phyloP scores from a whole-genome alignment of 768 basidiomycete genomes.

The Tephrocybe sp. region DNA sequence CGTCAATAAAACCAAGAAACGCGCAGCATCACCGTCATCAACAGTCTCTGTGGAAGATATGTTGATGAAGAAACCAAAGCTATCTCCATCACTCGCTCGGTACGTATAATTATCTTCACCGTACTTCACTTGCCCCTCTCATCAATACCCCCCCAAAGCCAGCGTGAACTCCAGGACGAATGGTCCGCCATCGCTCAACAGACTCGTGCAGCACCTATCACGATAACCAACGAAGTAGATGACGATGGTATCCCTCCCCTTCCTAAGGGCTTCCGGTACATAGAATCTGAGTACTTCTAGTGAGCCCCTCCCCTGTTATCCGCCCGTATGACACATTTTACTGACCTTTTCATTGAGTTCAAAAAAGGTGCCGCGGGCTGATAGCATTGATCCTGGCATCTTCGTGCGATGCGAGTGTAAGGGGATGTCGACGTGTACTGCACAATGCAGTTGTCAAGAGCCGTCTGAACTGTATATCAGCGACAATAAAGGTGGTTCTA shows the following conservation, averaged over 20 bases:
- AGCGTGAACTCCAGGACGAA: conserved; percentile 26
- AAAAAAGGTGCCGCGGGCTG: conserved; percentile 10
- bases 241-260: conserved; percentile 43
- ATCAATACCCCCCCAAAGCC: conserved; percentile 13
- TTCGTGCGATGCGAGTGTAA: conserved; percentile 46
- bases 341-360: conserved; percentile 9
- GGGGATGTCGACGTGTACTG: conserved; percentile 29
- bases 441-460: conserved; percentile 47
- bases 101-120: neutral
- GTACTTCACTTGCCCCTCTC: neutral
- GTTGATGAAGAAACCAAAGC: neutral
- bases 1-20: neutral
- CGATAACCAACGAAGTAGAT: conserved; percentile 39
- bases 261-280: conserved; percentile 44
- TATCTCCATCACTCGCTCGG: neutral
- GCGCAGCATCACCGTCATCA: neutral
- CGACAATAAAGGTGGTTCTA: conserved; percentile 6
- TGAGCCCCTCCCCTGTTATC: conserved; percentile 25
- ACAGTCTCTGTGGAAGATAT: neutral
- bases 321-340: neutral
- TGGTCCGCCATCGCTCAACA: conserved; percentile 30
- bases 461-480: conserved; percentile 32
- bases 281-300: conserved; percentile 53
- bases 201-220: conserved; percentile 30
- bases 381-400: conserved; percentile 28